Evolutionary conservation across 768 basidiomycete genomes (phyloP).

Genomic region (Boletellus ananas): DNA sequence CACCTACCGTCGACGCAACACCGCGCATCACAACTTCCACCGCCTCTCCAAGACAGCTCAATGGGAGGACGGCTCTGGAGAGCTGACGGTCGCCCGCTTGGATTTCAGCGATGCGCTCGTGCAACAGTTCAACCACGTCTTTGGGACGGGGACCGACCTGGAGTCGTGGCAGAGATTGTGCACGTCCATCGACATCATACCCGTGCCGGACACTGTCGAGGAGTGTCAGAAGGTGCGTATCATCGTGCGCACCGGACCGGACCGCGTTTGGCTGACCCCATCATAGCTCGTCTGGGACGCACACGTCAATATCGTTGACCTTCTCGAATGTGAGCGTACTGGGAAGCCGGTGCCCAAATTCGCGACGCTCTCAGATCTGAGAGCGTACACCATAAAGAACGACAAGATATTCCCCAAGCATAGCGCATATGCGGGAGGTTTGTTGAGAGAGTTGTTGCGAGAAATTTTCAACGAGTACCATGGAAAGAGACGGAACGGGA

Average conservation of each 20-base stretch:
- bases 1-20: constrained; percentile 6
- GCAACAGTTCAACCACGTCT: constrained; percentile 24
- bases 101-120: constrained; percentile 21
- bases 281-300: constrained; percentile 17
- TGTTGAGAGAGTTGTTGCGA: constrained; percentile 30
- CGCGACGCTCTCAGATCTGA: constrained; percentile 20
- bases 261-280: no score
- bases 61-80: background rate
- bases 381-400: constrained; percentile 19
- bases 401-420: constrained; percentile 29
- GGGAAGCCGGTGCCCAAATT: constrained; percentile 22
- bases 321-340: constrained; percentile 20
- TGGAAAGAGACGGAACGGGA: constrained; percentile 21
- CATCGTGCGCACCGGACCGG: background rate
- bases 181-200: constrained; percentile 15
- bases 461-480: constrained; percentile 19
- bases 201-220: constrained; percentile 15
- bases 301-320: constrained; percentile 35
- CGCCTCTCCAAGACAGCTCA: constrained; percentile 4
- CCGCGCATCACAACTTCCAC: constrained; percentile 23
- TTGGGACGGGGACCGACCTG: constrained; percentile 19
- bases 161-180: constrained; percentile 26
- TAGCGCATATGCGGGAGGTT: constrained; percentile 27
- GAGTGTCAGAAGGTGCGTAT: constrained; percentile 18
- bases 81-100: background rate